Percentiles rank a stretch among this genome's conserved stretches.
Conservation (phyloP, 305 asterid genomes). For the Fraxinus latifolia region DNA sequence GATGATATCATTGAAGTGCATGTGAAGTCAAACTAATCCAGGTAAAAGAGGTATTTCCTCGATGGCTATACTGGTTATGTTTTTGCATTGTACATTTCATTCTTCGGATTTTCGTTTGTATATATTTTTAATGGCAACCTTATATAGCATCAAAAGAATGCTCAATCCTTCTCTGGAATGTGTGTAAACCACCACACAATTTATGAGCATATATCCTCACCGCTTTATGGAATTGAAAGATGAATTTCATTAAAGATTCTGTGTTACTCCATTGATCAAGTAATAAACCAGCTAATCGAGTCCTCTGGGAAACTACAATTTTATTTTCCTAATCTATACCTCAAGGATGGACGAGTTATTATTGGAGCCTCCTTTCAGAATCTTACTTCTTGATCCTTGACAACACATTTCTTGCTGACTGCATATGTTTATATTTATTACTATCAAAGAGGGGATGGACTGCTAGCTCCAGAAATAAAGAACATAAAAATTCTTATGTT, state of each 20-base stretch:
- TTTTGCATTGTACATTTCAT: background rate
- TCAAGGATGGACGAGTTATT: background rate
- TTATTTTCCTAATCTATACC: background rate
- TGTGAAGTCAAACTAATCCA: constrained; percentile 49
- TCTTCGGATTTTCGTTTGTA: background rate
- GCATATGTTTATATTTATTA: background rate
- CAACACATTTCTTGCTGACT: background rate
- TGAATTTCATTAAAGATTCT: background rate
- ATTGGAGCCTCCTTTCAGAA: background rate
- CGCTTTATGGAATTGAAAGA: background rate
- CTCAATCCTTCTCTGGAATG: background rate
- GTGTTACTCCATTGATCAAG: background rate
- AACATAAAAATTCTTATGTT: background rate
- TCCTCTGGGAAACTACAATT: background rate
- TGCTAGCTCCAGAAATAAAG: background rate
- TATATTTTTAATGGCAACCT: background rate
- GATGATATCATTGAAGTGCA: constrained; percentile 78
- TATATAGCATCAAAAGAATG: background rate
- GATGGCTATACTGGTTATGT: background rate
- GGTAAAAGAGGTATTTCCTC: constrained; percentile 25
- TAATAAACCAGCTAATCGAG: background rate
- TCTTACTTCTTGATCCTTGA: background rate
- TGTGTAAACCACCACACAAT: background rate
- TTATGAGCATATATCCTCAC: background rate
- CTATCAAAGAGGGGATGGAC: background rate